Evolutionary conservation across 306 rosid species (phyloP).

Genomic region (Sicyos baderoa): DNA sequence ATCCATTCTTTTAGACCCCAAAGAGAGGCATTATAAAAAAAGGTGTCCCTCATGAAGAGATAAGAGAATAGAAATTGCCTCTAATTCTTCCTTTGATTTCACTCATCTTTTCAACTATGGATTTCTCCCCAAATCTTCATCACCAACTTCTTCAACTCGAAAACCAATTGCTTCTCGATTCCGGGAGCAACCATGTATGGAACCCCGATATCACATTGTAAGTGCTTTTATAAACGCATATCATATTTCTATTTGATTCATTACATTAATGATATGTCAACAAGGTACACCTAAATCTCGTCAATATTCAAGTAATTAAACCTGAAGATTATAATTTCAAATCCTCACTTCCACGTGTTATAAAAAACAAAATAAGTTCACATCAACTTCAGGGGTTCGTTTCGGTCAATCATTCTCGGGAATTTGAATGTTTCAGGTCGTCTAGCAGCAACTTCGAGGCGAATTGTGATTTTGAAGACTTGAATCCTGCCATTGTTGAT

Average conservation of each 20-base stretch:
- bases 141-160: constrained; percentile 45
- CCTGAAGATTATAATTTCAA: too few relatives aligned
- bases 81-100: constrained; percentile 10
- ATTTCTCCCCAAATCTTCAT: constrained; percentile 54
- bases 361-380: too few relatives aligned
- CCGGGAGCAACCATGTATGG: background rate
- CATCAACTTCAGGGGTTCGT: background rate
- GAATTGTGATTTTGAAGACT: constrained; percentile 21
- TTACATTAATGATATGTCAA: background rate
- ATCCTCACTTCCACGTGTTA: background rate
- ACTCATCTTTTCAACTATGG: constrained; percentile 20
- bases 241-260: background rate
- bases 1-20: background rate
- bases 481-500: constrained; percentile 25
- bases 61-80: background rate
- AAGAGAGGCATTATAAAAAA: constrained; percentile 12
- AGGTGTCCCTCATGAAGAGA: background rate
- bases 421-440: background rate
- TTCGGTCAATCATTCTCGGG: background rate
- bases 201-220: constrained; percentile 2
- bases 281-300: background rate
- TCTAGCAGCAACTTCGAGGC: background rate
- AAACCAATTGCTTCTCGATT: constrained; percentile 28
- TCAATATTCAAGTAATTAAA: too few relatives aligned
- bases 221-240: background rate